Evolutionary conservation across 768 basidiomycete genomes (phyloP).

Genomic region (Lactarius pseudohatsudake): DNA sequence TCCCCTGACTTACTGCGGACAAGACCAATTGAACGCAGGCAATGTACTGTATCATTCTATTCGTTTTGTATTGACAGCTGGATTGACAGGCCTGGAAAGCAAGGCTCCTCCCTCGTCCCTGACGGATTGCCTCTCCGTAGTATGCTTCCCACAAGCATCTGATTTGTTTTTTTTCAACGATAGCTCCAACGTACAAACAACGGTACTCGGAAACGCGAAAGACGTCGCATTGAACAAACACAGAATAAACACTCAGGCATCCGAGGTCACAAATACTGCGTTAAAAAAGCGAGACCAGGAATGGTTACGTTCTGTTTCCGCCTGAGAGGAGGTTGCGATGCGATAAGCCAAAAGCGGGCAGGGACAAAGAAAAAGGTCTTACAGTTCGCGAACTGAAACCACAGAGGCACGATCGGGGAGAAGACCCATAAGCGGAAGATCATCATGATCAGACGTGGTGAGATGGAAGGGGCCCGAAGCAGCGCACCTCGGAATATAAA

Average conservation of each 20-base stretch:
- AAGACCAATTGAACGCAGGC: background rate
- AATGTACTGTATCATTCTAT: background rate
- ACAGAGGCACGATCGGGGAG: background rate
- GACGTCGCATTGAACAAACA: background rate
- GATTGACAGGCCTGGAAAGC: background rate
- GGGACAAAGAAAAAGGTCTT: background rate
- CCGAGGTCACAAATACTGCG: constrained; percentile 17
- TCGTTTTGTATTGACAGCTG: background rate
- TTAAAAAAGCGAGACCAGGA: constrained; percentile 24
- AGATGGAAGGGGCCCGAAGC: no score
- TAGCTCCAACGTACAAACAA: background rate
- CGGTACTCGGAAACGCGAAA: background rate
- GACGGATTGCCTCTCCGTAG: background rate
- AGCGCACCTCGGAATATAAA: constrained; percentile 76
- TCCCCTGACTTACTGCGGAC: background rate
- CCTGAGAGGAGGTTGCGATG: constrained; percentile 5
- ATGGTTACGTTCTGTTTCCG: constrained; percentile 25
- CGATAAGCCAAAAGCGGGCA: constrained; percentile 1
- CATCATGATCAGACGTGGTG: constrained; percentile 4
- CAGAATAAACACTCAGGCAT: background rate
- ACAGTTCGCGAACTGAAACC: constrained; percentile 29
- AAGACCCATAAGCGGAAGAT: background rate
- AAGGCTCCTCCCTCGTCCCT: background rate
- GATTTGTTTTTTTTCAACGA: background rate
- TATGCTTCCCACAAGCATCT: background rate